Evolutionary conservation across 1,139 yeast genomes (phyloP), one percentile per base, ranked within the genome.

Genomic region (Hanseniaspora gamundiae): DNA sequence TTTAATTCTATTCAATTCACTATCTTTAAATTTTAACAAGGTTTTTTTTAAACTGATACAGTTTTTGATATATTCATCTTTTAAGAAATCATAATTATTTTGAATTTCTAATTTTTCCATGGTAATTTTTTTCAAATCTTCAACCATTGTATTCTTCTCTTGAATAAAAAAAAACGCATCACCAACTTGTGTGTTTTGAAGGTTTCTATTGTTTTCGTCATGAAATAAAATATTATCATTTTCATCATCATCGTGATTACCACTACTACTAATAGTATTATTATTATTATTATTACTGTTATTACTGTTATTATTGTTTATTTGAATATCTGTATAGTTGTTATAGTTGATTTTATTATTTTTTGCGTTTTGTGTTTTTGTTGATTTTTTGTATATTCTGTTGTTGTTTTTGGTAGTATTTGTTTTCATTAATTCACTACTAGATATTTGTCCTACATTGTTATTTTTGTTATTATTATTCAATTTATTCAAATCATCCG

Each of bases 31-130:
- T 41, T 58, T 60, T 30, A 47, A 47, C 48, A 65, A 48, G 4
- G 61, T 47, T 36, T 52, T 59, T 39, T 61, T 59, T 42, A 65
- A 48, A 35, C 60, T 61, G 11, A 54, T 50, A 39, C 60, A 54
- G n/a, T 64, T 57, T 38, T 55, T 54, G 3, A 61, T 55, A 43
- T 60, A 60, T 21, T 61, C 51, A 35, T 56, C 60, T 43, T 61
- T 62, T 39, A 60, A 45, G 24, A 56, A 52, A 46, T 58, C 57
- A 45, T 59, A 60, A 42, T 59, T 59, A 20, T 57, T 43, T 44
- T 58, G 43, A 17, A 28, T 39, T 35, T 40, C 30, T 39, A 29
- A 28, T 26, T 40, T 42, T 38, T 44, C 43, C 29, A 35, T 33
- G 35, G 10, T n/a, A 8, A 8, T 22, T 36, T 36, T 36, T 10